phyloP scores from a whole-genome alignment of 2,329 filamentous ascomycete genomes.

The Taxawa tesnikishii region DNA sequence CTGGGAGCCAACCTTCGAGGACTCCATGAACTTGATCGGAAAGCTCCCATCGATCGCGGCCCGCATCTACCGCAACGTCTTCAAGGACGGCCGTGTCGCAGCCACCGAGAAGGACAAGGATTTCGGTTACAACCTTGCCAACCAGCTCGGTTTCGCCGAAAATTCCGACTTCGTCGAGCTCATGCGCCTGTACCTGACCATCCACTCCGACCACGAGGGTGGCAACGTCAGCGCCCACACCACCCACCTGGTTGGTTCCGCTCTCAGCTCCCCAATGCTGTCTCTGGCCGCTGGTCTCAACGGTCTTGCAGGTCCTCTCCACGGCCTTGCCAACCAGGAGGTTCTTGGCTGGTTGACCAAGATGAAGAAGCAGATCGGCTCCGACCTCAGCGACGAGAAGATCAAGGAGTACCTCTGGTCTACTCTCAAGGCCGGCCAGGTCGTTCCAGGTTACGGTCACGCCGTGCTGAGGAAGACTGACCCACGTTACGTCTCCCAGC shows the following conservation, averaged over 20 bases:
- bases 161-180: constrained; percentile 97
- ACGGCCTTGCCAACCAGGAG: constrained; percentile 99
- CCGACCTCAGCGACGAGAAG: constrained; percentile 88
- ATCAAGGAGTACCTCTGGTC: constrained; percentile 99
- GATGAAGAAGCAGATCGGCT: constrained; percentile 93
- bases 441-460: constrained; percentile 96
- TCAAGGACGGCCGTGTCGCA: constrained; percentile 99
- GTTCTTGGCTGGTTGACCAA: constrained; percentile 97
- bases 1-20: constrained; percentile 99
- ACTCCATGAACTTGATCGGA: constrained; percentile 98
- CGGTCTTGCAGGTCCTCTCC: constrained; percentile 93
- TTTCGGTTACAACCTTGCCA: constrained; percentile 98
- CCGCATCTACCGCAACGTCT: constrained; percentile 99
- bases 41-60: constrained; percentile 97
- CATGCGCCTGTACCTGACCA: constrained; percentile 97
- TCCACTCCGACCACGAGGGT: constrained; percentile 99
- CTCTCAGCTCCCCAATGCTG: constrained; percentile 94
- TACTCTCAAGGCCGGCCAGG: constrained; percentile 87
- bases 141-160: constrained; percentile 92
- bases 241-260: constrained; percentile 92
- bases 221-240: constrained; percentile 98
- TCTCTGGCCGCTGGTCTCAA: constrained; percentile 94
- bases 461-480: constrained; percentile 99
- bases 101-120: constrained; percentile 97
- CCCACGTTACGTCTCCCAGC: constrained; percentile 96